phyloP scores from a whole-genome alignment of 2,329 filamentous ascomycete species.

The Trichophaea hybrida region DNA sequence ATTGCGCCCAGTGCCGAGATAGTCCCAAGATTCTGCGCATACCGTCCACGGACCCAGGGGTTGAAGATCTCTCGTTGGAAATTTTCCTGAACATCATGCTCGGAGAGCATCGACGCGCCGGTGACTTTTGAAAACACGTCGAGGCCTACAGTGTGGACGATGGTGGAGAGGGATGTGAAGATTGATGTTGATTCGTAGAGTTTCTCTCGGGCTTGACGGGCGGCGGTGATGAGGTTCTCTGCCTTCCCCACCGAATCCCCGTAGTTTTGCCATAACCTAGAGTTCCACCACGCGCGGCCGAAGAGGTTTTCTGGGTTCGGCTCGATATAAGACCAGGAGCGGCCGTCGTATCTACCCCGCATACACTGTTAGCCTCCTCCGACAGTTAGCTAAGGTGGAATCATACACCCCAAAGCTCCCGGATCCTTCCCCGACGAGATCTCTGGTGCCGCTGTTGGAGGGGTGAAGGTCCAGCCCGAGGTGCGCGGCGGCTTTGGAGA shows the following conservation, averaged over 20 bases:
- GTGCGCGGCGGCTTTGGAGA: slow-evolving; percentile 58
- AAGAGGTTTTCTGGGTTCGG: not conserved
- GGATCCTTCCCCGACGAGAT: not conserved
- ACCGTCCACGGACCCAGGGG: slow-evolving; percentile 82
- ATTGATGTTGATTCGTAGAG: not conserved
- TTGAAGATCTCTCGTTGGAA: slow-evolving; percentile 77
- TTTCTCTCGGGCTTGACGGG: not conserved
- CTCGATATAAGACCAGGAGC: not conserved
- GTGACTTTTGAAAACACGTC: not conserved
- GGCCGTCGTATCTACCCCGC: not conserved
- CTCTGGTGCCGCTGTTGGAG: not conserved
- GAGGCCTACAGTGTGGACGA: not conserved
- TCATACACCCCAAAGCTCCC: slow-evolving; percentile 30
- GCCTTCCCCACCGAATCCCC: not conserved
- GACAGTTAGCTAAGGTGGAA: not conserved
- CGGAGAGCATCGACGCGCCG: not conserved
- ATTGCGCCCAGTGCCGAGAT: slow-evolving; percentile 84
- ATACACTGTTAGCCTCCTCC: not conserved
- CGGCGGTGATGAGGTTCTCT: not conserved
- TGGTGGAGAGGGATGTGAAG: not conserved
- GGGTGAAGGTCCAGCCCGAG: not conserved
- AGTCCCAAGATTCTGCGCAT: slow-evolving; percentile 69
- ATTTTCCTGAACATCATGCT: slow-evolving; percentile 41
- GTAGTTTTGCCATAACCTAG: not conserved
- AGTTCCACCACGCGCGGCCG: not conserved